These are phyloP conservation scores for Neohortaea acidophila DNA, from an alignment of 495 filamentous ascomycete species.

Conservation along the genomic window DNA sequence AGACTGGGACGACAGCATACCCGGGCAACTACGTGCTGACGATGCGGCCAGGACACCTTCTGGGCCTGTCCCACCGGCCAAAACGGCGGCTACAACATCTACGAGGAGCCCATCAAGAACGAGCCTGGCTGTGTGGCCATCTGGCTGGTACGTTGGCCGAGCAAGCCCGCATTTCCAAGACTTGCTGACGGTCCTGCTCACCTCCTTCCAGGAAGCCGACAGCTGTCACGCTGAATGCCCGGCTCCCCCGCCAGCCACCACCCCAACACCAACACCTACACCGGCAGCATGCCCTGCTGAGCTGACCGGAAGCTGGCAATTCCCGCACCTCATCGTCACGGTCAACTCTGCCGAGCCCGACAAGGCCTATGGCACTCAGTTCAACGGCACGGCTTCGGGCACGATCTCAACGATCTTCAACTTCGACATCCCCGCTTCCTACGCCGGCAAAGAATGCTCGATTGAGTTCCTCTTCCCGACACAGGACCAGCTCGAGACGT, in stretches of 20 bases:
- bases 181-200: slow-evolving; percentile 1
- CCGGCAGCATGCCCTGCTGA: slow-evolving; percentile 7
- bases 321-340: slow-evolving; percentile 23
- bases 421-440: slow-evolving; percentile 21
- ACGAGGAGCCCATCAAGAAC: slow-evolving; percentile 9
- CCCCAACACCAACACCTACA: neutral
- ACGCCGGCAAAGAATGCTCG: slow-evolving; percentile 22
- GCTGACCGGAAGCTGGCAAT: slow-evolving; percentile 10
- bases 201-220: too few species aligned
- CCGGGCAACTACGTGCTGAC: too few species aligned
- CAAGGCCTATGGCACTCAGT: slow-evolving; percentile 19
- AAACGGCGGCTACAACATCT: slow-evolving; percentile 17
- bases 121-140: slow-evolving; percentile 15
- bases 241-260: neutral
- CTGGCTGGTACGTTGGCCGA: slow-evolving; percentile 9
- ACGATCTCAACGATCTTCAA: slow-evolving; percentile 15
- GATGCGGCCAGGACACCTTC: too few species aligned
- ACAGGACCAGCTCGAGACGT: slow-evolving; percentile 14
- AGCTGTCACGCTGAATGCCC: neutral
- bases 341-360: slow-evolving; percentile 17
- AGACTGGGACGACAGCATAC: too few species aligned
- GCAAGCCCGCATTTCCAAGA: slow-evolving; percentile 8
- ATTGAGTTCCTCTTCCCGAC: slow-evolving; percentile 23
- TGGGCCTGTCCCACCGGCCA: neutral
- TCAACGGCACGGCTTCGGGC: slow-evolving; percentile 11